These are phyloP conservation scores for Echeveria elegans DNA, from an alignment of 164 flowering plant species.

Conservation along the genomic window DNA sequence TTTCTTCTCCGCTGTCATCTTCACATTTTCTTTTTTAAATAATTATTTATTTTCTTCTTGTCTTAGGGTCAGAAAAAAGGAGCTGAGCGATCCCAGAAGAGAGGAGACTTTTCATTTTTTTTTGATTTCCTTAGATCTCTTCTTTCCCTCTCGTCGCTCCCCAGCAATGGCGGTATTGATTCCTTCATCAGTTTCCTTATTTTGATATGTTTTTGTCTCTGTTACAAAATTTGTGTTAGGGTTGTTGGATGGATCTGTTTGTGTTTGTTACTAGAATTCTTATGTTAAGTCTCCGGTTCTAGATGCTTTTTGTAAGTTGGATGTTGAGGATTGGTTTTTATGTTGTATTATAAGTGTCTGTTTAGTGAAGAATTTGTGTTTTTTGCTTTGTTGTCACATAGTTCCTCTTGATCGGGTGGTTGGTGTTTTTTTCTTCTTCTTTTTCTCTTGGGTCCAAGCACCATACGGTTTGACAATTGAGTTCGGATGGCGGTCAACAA, in stretches of 20 bases:
- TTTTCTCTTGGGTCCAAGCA: too few species aligned
- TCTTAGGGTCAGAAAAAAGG: neutral
- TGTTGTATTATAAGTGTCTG: too few species aligned
- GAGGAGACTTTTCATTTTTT: neutral
- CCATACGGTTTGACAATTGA: too few species aligned
- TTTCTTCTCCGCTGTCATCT: neutral
- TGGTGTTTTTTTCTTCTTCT: too few species aligned
- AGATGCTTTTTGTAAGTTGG: too few species aligned
- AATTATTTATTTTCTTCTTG: too few species aligned
- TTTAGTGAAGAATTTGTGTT: too few species aligned
- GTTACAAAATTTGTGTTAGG: neutral
- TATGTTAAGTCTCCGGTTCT: too few species aligned
- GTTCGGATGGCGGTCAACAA: too few species aligned
- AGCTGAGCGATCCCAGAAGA: neutral
- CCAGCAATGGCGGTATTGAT: neutral
- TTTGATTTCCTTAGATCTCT: neutral
- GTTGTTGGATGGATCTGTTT: neutral
- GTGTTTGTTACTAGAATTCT: neutral
- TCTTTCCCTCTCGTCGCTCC: neutral
- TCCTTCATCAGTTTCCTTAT: neutral
- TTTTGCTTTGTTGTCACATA: too few species aligned
- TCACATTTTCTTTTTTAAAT: neutral
- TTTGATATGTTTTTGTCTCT: neutral
- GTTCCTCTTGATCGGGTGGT: too few species aligned
- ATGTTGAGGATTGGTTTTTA: too few species aligned